A percentile compares a stretch with the other conserved stretches of the same genome.
Conservation (phyloP, 2,329 filamentous ascomycete genomes). For the Huntiella bhutanensis region DNA sequence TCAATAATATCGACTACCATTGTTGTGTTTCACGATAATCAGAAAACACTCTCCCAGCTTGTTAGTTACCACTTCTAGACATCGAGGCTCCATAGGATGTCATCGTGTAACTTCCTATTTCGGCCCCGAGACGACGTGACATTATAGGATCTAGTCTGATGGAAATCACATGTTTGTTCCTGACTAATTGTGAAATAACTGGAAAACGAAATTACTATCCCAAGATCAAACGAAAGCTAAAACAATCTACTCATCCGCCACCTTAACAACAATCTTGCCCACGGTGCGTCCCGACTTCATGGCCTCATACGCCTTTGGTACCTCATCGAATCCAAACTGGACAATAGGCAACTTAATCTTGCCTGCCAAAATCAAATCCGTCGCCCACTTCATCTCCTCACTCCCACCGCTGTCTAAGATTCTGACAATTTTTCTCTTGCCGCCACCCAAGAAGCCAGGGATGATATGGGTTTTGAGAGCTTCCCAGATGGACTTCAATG, state of each 20-base stretch:
- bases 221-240: background rate
- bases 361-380: conserved; percentile 35
- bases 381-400: conserved; percentile 31
- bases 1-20: no score
- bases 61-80: no score
- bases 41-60: no score
- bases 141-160: no score
- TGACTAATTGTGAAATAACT: background rate
- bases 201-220: background rate
- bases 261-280: conserved; percentile 38
- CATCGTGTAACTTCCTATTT: no score
- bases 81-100: no score
- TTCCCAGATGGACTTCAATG: conserved; percentile 14
- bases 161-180: no score
- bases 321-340: conserved; percentile 36
- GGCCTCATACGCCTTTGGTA: conserved; percentile 34
- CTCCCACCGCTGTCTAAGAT: conserved; percentile 22
- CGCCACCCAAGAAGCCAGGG: conserved; percentile 21
- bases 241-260: conserved; percentile 11
- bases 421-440: conserved; percentile 24
- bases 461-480: conserved; percentile 15
- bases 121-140: no score
- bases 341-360: conserved; percentile 39
- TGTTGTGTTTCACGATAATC: no score
- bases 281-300: conserved; percentile 37